Conservation (phyloP, 345 rosid genomes). For the Eucalyptus erythrocorys region DNA sequence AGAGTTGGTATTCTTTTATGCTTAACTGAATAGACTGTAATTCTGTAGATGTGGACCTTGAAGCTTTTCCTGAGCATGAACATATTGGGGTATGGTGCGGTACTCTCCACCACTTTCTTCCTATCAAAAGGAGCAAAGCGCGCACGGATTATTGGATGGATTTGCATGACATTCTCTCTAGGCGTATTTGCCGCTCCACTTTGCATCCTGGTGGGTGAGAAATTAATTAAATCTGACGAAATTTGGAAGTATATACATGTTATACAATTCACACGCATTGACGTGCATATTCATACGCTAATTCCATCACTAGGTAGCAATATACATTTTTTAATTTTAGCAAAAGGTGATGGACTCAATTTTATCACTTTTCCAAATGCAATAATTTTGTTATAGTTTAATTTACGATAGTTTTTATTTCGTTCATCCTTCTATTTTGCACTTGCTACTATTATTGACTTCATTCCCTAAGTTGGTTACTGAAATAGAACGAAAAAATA, state of each 20-base stretch:
- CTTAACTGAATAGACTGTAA: neutral
- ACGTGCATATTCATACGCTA: neutral
- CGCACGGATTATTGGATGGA: slow-evolving; percentile 46
- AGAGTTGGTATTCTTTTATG: neutral
- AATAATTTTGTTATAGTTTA: neutral
- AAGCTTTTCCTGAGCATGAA: slow-evolving; percentile 39
- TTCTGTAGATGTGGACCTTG: slow-evolving; percentile 31
- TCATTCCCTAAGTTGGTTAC: neutral
- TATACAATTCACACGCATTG: neutral
- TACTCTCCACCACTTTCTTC: slow-evolving; percentile 30
- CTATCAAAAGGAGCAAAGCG: slow-evolving; percentile 25
- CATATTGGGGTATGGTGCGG: slow-evolving; percentile 45
- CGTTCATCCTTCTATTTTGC: neutral
- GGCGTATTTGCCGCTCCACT: slow-evolving; percentile 82
- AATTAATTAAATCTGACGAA: neutral
- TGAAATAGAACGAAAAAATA: neutral
- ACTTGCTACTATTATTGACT: neutral
- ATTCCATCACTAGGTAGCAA: neutral
- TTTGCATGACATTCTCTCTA: slow-evolving; percentile 64
- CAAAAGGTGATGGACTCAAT: neutral
- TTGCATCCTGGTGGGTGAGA: slow-evolving; percentile 47
- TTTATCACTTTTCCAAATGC: neutral
- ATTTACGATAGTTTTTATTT: neutral
- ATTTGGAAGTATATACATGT: neutral
- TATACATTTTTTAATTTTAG: neutral